A percentile compares a stretch with the other conserved stretches of the same genome.
Evolutionary conservation across 169 alveolate species (phyloP).

Genomic region (Plasmodium malariae): DNA sequence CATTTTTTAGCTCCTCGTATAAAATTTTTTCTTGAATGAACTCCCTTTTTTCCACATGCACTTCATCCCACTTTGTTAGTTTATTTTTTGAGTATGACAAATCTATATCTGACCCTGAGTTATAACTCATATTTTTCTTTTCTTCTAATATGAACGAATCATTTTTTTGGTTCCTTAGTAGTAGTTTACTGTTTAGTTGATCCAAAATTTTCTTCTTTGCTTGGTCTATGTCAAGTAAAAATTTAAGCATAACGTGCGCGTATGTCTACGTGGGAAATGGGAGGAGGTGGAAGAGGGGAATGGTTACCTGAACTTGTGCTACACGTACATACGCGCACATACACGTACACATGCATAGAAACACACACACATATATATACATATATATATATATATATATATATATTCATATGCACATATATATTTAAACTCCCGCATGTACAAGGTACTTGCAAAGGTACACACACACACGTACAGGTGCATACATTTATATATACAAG

Average conservation of each 20-base stretch:
- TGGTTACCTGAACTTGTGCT: background rate
- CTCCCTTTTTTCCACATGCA: background rate
- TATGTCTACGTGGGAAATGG: too few species aligned
- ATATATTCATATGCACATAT: too few species aligned
- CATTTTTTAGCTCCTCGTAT: background rate
- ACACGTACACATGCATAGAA: too few species aligned
- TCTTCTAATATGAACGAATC: constrained; percentile 11
- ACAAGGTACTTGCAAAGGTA: too few species aligned
- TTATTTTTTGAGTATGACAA: too few species aligned
- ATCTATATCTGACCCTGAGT: background rate
- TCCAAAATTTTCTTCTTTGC: constrained; percentile 36
- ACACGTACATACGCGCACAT: background rate
- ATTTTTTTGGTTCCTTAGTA: constrained; percentile 6
- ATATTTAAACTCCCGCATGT: too few species aligned
- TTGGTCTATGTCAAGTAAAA: constrained; percentile 24
- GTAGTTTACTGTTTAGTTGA: constrained; percentile 25
- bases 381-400: too few species aligned
- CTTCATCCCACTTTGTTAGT: too few species aligned
- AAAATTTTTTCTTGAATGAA: background rate
- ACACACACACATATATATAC: too few species aligned
- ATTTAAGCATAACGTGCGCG: constrained; percentile 18
- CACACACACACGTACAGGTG: too few species aligned
- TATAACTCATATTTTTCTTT: constrained; percentile 4
- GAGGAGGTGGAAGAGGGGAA: background rate
- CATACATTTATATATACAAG: too few species aligned